Percentiles rank a stretch among this genome's conserved stretches.
Evolutionary conservation across 83 land plant genomes (phyloP).

Genomic region (Isoetes engelmannii): DNA sequence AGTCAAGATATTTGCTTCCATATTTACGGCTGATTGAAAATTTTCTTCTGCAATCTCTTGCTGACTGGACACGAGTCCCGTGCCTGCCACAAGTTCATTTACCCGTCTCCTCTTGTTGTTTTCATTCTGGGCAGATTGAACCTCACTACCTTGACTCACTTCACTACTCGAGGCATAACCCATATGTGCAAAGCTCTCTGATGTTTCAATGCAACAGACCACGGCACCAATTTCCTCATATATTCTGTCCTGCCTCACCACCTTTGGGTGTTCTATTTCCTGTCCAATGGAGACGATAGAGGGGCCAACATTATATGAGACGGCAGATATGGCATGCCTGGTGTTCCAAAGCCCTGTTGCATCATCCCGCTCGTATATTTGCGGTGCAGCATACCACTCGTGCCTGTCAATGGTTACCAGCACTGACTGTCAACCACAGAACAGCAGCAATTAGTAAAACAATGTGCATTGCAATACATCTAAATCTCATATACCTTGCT

Average conservation of each 20-base stretch:
- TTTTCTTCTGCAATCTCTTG: neutral
- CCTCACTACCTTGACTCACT: conserved; percentile 11
- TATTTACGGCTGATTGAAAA: neutral
- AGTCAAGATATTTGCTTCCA: conserved; percentile 11
- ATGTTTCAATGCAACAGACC: too few species aligned
- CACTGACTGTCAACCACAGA: conserved; percentile 65
- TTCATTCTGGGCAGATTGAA: conserved; percentile 13
- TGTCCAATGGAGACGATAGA: too few species aligned
- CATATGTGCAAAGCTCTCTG: too few species aligned
- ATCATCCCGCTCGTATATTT: conserved; percentile 73
- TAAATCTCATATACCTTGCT: conserved; percentile 49
- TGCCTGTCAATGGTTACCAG: conserved; percentile 89
- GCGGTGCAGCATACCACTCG: conserved; percentile 95
- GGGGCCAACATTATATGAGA: neutral
- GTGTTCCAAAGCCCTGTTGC: conserved; percentile 67
- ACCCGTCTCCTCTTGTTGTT: conserved; percentile 49
- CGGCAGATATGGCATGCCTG: conserved; percentile 42
- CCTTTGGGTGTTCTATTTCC: too few species aligned
- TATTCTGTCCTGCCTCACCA: too few species aligned
- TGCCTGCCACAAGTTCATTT: conserved; percentile 35
- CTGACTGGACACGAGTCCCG: conserved; percentile 8
- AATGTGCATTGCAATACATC: neutral
- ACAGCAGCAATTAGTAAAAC: neutral
- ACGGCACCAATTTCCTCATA: too few species aligned
- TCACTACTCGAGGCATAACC: neutral